Conservation (phyloP, 495 filamentous ascomycete species). For the Gamarada debralockiae region DNA sequence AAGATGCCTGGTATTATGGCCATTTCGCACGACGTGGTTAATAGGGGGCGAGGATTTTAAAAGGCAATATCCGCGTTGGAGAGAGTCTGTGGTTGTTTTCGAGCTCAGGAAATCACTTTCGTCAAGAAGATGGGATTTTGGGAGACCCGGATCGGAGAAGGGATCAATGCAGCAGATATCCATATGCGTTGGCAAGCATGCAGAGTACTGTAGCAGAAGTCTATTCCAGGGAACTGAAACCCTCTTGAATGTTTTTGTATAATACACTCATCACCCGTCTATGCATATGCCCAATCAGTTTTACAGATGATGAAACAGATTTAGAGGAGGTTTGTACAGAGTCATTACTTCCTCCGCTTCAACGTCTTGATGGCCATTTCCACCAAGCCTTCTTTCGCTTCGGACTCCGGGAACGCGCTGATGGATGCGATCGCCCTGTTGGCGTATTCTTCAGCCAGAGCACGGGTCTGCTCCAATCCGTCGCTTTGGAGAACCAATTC, state of each 20-base stretch:
- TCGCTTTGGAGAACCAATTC: conserved; percentile 77
- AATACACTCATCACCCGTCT: not conserved
- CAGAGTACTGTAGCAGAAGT: not conserved
- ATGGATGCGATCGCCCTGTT: conserved; percentile 85
- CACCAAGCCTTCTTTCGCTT: conserved; percentile 84
- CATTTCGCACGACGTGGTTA: too few species aligned
- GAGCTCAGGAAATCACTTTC: too few species aligned
- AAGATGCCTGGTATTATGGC: too few species aligned
- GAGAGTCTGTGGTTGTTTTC: too few species aligned
- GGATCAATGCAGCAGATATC: too few species aligned
- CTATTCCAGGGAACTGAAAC: not conserved
- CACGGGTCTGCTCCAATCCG: conserved; percentile 86
- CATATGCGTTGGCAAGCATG: too few species aligned
- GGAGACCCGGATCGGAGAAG: too few species aligned
- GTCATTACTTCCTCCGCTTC: conserved; percentile 72
- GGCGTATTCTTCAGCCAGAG: conserved; percentile 83
- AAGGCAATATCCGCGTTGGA: too few species aligned
- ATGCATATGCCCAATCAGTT: not conserved
- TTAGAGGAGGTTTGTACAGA: not conserved
- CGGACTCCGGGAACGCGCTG: conserved; percentile 77
- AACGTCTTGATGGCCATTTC: conserved; percentile 93
- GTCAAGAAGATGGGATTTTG: too few species aligned
- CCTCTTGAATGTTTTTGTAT: not conserved
- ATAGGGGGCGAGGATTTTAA: too few species aligned
- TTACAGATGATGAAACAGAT: not conserved